Percentiles rank a stretch among this genome's conserved stretches.
These are phyloP conservation scores for Hemerocallis citrina DNA, from an alignment of 106 monocot species.

Conservation along the genomic window DNA sequence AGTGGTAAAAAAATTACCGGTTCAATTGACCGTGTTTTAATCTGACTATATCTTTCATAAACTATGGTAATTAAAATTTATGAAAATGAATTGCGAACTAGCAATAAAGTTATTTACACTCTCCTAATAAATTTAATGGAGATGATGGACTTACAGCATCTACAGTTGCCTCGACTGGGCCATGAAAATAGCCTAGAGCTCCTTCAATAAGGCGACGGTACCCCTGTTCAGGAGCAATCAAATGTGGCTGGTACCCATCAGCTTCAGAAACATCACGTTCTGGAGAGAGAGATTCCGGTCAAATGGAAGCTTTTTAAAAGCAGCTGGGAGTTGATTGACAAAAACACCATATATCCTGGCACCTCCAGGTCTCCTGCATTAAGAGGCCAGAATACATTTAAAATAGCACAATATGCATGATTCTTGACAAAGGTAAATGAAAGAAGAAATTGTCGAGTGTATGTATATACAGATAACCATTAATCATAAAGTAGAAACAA, in stretches of 20 bases:
- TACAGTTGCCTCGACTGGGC: constrained; percentile 64
- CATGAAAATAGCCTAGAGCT: constrained; percentile 44
- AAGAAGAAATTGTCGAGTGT: too few species aligned
- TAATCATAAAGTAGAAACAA: too few species aligned
- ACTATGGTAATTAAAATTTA: too few species aligned
- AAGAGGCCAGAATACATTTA: neutral
- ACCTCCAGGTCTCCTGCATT: constrained; percentile 54
- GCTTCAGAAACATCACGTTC: constrained; percentile 62
- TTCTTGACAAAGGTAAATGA: too few species aligned
- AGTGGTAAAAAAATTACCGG: too few species aligned
- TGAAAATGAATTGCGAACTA: too few species aligned
- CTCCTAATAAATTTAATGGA: too few species aligned
- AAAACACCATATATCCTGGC: constrained; percentile 70
- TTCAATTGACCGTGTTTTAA: too few species aligned
- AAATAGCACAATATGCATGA: neutral
- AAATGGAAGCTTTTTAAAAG: constrained; percentile 61
- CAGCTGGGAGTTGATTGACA: constrained; percentile 62
- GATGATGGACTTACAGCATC: constrained; percentile 52
- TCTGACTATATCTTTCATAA: too few species aligned
- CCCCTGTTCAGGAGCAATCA: constrained; percentile 74
- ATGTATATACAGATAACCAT: too few species aligned
- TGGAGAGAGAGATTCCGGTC: constrained; percentile 56
- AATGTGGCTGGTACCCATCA: constrained; percentile 70
- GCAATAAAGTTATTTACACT: too few species aligned
- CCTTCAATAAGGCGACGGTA: constrained; percentile 60